phyloP scores from a whole-genome alignment of 805 yeast genomes.

The Metschnikowia rubicola region DNA sequence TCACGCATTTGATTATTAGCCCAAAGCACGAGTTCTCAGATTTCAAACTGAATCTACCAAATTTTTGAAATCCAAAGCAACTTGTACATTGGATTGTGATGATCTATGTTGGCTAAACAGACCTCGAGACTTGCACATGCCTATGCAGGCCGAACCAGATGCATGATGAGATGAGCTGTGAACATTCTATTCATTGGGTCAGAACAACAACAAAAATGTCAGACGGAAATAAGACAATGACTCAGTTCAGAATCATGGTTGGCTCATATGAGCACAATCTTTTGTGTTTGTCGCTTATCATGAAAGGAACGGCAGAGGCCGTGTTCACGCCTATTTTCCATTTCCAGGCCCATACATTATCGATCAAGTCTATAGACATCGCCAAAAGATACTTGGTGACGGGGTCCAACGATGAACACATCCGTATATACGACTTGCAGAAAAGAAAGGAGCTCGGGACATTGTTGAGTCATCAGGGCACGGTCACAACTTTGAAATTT shows the following conservation, averaged over 20 bases:
- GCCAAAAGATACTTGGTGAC: slow-evolving; percentile 85
- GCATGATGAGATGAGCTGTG: slow-evolving; percentile 9
- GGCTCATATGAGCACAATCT: slow-evolving; percentile 96
- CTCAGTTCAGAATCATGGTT: slow-evolving; percentile 74
- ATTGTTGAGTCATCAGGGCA: slow-evolving; percentile 82
- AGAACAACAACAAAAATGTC: slow-evolving; percentile 6
- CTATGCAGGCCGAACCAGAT: slow-evolving; percentile 2
- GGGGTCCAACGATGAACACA: slow-evolving; percentile 94
- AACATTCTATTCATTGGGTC: neutral
- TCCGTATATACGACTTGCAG: slow-evolving; percentile 89
- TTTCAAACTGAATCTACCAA: no score
- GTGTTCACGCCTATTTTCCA: slow-evolving; percentile 89
- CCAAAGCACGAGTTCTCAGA: no score
- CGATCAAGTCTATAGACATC: slow-evolving; percentile 80
- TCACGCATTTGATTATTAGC: no score
- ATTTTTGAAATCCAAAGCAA: no score
- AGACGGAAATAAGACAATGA: slow-evolving; percentile 1
- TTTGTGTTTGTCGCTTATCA: slow-evolving; percentile 73
- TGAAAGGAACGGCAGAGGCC: slow-evolving; percentile 49
- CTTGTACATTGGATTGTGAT: no score
- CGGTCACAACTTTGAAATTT: slow-evolving; percentile 74
- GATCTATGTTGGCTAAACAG: no score
- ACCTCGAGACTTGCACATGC: neutral
- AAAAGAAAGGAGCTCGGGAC: slow-evolving; percentile 93
- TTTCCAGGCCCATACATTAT: slow-evolving; percentile 88